Conservation (phyloP, 2,329 filamentous ascomycete species). For the Monosporascus ibericus region DNA sequence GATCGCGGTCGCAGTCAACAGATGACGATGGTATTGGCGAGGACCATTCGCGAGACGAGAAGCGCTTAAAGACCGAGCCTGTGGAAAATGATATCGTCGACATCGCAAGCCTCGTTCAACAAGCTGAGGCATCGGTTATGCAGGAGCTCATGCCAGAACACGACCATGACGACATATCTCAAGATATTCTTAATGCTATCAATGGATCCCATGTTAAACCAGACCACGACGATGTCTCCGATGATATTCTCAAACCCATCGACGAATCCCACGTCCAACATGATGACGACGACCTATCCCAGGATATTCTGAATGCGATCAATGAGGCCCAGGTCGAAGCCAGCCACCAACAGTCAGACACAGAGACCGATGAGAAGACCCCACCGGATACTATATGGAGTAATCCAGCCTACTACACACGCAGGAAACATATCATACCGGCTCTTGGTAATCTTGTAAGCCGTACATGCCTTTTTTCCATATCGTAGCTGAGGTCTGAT, state of each 20-base stretch:
- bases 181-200: constrained; percentile 5
- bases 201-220: not conserved
- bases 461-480: not conserved
- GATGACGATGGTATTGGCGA: constrained; percentile 7
- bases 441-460: constrained; percentile 24
- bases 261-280: constrained; percentile 4
- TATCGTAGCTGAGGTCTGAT: constrained; percentile 9
- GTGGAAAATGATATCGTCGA: constrained; percentile 12
- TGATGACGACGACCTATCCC: not conserved
- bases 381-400: constrained; percentile 24
- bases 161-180: not conserved
- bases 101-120: constrained; percentile 23
- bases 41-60: constrained; percentile 18
- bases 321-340: not conserved
- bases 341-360: constrained; percentile 5
- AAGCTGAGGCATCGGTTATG: constrained; percentile 23
- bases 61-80: constrained; percentile 22
- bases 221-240: not conserved
- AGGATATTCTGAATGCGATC: constrained; percentile 5
- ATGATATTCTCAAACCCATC: not conserved
- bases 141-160: constrained; percentile 13
- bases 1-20: constrained; percentile 17
- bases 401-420: constrained; percentile 25
- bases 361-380: constrained; percentile 15
- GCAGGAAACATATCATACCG: constrained; percentile 27